phyloP scores from a whole-genome alignment of 164 flowering plant species.

The Liquidambar formosana region DNA sequence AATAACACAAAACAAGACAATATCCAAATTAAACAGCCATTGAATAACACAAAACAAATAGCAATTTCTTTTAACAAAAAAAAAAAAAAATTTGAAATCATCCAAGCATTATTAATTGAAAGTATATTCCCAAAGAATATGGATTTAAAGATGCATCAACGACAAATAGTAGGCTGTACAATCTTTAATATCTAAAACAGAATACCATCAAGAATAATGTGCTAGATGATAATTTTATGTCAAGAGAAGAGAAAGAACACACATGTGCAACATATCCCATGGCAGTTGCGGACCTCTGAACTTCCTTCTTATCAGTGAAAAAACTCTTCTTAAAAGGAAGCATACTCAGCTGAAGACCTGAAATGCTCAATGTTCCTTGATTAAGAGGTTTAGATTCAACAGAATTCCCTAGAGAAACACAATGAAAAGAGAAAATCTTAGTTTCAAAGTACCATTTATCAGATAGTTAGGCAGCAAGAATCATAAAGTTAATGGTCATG shows the following conservation, averaged over 20 bases:
- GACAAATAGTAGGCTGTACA: not conserved
- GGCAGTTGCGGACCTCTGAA: slow-evolving; percentile 86
- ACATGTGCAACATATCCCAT: slow-evolving; percentile 95
- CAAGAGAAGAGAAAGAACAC: slow-evolving; percentile 34
- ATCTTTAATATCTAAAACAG: not conserved
- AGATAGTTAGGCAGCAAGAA: not conserved
- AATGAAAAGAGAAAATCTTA: not conserved
- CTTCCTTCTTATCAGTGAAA: slow-evolving; percentile 89
- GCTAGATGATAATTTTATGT: not conserved
- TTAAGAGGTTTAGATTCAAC: slow-evolving; percentile 50
- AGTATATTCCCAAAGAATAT: not conserved
- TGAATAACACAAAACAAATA: not conserved
- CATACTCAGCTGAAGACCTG: slow-evolving; percentile 68
- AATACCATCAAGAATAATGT: not conserved
- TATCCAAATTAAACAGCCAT: not conserved
- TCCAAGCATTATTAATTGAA: not conserved
- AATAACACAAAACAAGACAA: not conserved
- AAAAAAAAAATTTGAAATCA: too few species aligned
- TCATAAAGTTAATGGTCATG: too few species aligned
- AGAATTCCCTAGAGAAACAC: slow-evolving; percentile 43
- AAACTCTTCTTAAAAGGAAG: slow-evolving; percentile 78
- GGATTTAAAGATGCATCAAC: not conserved
- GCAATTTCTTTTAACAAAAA: too few species aligned
- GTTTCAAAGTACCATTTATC: not conserved
- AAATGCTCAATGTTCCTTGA: slow-evolving; percentile 67